These are phyloP conservation scores for Yarrowia alimentaria DNA, from an alignment of 805 yeast genomes.

Conservation along the genomic window DNA sequence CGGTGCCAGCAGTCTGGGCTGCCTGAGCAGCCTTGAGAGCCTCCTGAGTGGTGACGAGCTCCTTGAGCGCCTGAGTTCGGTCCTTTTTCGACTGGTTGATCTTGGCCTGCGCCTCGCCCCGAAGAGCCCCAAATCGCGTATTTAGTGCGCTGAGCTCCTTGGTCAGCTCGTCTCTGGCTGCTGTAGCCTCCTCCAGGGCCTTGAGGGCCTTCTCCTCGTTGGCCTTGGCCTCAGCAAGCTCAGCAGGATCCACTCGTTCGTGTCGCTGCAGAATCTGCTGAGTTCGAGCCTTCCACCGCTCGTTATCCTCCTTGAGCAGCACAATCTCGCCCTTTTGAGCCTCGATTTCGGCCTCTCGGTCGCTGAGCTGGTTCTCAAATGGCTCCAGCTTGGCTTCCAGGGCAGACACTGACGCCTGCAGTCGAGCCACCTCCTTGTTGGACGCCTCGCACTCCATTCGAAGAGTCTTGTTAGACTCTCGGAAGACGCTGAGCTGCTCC, in stretches of 20 bases:
- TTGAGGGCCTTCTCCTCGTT: slow-evolving; percentile 35
- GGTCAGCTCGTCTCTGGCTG: too few species aligned
- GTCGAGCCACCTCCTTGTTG: slow-evolving; percentile 39
- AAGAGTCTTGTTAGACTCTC: slow-evolving; percentile 67
- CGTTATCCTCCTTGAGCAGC: slow-evolving; percentile 52
- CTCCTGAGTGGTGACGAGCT: too few species aligned
- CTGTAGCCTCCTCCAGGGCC: slow-evolving; percentile 30
- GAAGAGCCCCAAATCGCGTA: too few species aligned
- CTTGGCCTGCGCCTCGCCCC: too few species aligned
- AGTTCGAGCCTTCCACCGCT: slow-evolving; percentile 57
- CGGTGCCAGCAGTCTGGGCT: too few species aligned
- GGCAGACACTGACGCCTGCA: slow-evolving; percentile 45
- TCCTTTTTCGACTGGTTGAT: too few species aligned
- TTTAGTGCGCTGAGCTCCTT: too few species aligned
- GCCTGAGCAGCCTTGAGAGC: too few species aligned
- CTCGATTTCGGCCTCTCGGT: slow-evolving; percentile 45
- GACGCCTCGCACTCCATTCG: slow-evolving; percentile 50
- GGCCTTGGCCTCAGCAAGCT: slow-evolving; percentile 42
- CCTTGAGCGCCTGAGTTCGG: too few species aligned
- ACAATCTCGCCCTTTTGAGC: slow-evolving; percentile 52
- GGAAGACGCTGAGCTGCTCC: slow-evolving; percentile 58
- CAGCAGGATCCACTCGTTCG: slow-evolving; percentile 50
- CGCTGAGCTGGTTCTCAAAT: slow-evolving; percentile 42
- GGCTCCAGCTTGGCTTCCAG: slow-evolving; percentile 46
- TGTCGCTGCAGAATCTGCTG: slow-evolving; percentile 48